These are phyloP conservation scores for Clitopilus hobsonii DNA, from an alignment of 768 basidiomycete genomes.

Conservation along the genomic window DNA sequence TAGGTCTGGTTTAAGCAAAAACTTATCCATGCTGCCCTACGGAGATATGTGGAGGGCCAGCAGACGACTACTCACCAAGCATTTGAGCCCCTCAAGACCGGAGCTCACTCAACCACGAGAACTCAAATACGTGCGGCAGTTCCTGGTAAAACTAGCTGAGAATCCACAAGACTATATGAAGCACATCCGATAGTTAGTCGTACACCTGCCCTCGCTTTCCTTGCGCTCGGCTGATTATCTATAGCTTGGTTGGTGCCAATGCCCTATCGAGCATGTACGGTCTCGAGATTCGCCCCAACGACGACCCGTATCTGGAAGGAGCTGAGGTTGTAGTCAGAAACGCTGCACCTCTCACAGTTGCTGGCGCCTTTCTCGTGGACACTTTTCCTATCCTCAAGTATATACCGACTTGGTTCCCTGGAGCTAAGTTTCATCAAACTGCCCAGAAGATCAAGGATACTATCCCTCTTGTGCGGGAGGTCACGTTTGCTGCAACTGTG, in stretches of 20 bases:
- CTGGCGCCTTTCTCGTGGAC: constrained; percentile 33
- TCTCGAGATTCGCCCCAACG: constrained; percentile 27
- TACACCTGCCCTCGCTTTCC: too few species aligned
- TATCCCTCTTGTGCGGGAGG: constrained; percentile 12
- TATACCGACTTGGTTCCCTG: constrained; percentile 32
- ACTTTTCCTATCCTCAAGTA: constrained; percentile 24
- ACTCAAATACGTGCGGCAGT: constrained; percentile 9
- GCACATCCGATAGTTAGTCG: too few species aligned
- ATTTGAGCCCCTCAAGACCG: background rate
- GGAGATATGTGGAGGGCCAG: background rate
- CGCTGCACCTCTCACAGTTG: constrained; percentile 27
- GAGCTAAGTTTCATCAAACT: constrained; percentile 19
- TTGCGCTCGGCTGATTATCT: background rate
- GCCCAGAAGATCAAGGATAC: constrained; percentile 9
- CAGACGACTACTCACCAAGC: background rate
- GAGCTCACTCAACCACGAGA: too few species aligned
- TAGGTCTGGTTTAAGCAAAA: too few species aligned
- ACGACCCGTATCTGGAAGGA: constrained; percentile 40
- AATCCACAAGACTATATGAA: too few species aligned
- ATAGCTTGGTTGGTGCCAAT: constrained; percentile 34
- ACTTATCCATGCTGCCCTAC: background rate
- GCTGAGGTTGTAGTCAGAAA: constrained; percentile 33
- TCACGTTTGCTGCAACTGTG: background rate
- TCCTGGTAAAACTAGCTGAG: background rate
- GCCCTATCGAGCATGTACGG: constrained; percentile 43